Conservation (phyloP, 2,329 filamentous ascomycete species). For the Fusarium sp. region DNA sequence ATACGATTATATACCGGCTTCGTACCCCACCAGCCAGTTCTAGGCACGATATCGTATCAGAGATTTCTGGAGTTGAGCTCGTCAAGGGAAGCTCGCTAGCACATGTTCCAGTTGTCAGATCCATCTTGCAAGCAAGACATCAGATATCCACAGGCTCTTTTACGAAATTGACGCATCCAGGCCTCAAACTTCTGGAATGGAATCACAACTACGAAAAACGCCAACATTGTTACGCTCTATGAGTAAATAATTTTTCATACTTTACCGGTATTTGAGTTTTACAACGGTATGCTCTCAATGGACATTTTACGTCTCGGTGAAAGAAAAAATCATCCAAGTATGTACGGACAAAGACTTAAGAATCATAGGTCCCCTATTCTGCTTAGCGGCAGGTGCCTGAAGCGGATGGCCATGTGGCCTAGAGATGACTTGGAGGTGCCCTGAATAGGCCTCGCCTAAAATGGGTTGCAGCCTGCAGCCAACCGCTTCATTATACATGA, state of each 20-base stretch:
- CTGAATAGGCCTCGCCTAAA: slow-evolving; percentile 25
- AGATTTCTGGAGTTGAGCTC: slow-evolving; percentile 10
- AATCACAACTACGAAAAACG: not conserved
- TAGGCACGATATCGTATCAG: slow-evolving; percentile 20
- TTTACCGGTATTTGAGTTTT: not conserved
- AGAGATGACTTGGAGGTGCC: slow-evolving; percentile 12
- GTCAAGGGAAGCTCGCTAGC: slow-evolving; percentile 6
- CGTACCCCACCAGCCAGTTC: slow-evolving; percentile 25
- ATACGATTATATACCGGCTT: slow-evolving; percentile 34
- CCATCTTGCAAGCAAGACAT: slow-evolving; percentile 1
- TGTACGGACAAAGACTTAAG: not conserved
- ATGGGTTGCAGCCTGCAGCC: slow-evolving; percentile 39
- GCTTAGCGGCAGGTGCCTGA: slow-evolving; percentile 31
- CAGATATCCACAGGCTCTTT: not conserved
- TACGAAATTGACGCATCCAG: not conserved
- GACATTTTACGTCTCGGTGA: not conserved
- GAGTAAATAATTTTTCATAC: not conserved
- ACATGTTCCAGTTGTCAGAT: not conserved
- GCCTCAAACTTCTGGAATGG: slow-evolving; percentile 6
- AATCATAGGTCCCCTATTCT: slow-evolving; percentile 13
- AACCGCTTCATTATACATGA: slow-evolving; percentile 22
- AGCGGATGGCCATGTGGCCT: slow-evolving; percentile 30
- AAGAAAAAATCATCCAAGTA: not conserved
- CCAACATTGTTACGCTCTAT: not conserved
- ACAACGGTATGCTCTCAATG: slow-evolving; percentile 11